Base-by-base conservation (phyloP, 495 filamentous ascomycete species). In the Pyronema omphalodes region DNA sequence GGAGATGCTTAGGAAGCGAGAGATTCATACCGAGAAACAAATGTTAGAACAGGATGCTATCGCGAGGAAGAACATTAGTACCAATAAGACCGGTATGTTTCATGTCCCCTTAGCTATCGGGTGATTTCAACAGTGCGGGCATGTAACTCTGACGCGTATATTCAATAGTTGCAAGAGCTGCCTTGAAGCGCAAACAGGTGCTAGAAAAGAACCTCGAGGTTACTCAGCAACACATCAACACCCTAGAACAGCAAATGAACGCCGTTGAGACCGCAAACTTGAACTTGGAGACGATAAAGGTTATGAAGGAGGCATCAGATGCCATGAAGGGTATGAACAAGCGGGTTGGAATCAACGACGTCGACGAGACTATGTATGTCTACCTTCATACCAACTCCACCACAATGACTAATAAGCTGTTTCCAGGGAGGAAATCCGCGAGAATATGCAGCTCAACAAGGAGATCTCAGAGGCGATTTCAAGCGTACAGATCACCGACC, bases 241-340 rank as follows among this genome's bases (percentile, higher is more conserved):
- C 89, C 39, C 74, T 99, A 11, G 91, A 96, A 65, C 84, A 88
- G 61, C 88, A 99, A 66, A 89, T 99, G 63, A 91, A 89, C 66
- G 82, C 83, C 55, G 95, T 99, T 68, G 91, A 99, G 67, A 83
- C 88, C 17, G 93, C 91, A 48, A 99, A 96, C 67, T 93, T 99
- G 71, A 99, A 99, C 74, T 77, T 88, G 66, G 88, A 96, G 71
- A 99, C 91, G 4, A 74, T 99, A 46, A 74, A 80, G 48, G 93
- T 88, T 3, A 96, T 99, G 89, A 79, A 93, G 75, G 77, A 79
- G 29, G 52, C 91, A 3, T 78, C 83, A 52, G 68, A 77, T 15
- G 91, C 91, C 18, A 95, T 98, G 91, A 78, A 84, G 69, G 68
- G 79, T 55, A 98, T 98, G 59, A 93, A 98, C 66, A 80, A 79